Base-by-base conservation (phyloP, 2,329 filamentous ascomycete species). In the Colletotrichum salicis region DNA sequence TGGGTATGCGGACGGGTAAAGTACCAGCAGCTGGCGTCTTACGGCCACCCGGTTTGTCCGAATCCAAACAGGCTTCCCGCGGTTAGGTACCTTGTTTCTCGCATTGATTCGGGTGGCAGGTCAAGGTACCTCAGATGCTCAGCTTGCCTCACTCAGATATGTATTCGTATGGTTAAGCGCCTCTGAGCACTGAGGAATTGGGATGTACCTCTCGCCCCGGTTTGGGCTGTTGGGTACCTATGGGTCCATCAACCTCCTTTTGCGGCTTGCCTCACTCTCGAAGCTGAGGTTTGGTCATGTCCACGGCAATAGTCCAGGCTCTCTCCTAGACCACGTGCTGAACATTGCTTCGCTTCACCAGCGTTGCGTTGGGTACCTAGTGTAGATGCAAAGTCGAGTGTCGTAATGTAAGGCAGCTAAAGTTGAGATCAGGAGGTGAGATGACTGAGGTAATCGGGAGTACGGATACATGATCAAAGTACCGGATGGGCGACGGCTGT, bases 61-160 rank as follows among this genome's bases (percentile, higher is more conserved):
- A 31, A 64, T 56, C 10, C 37, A 68, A 48, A 64, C 35, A 54
- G 67, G 67, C 54, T 66, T 66, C 61, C 67, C 11, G 61, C 67
- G 52, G 41, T 22, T n/a, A 48, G 19, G 41, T 5, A 48, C 41
- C 41, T 7, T 11, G 8, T n/a, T 48, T 48, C 19, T 22, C 35
- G 45, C 33, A 55, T 63, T 55, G 58, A 63, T 67, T 67, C 35
- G 58, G 65, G 65, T 37, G 59, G 48, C 51, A 52, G 65, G 58
- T 67, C n/a, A 7, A 19, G 37, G 37, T 41, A 41, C 37, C 37
- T 41, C 19, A 19, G 27, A 29, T 29, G 13, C 37, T 41, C 37
- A 19, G 37, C 15, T 41, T 48, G 19, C n/a, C 1, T 29, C 33
- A 12, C 1, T 29, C 33, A 12, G 24, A 45, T 15, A 19, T 58